These are phyloP conservation scores for Linum trigynum DNA, from an alignment of 345 rosid species.

Conservation along the genomic window DNA sequence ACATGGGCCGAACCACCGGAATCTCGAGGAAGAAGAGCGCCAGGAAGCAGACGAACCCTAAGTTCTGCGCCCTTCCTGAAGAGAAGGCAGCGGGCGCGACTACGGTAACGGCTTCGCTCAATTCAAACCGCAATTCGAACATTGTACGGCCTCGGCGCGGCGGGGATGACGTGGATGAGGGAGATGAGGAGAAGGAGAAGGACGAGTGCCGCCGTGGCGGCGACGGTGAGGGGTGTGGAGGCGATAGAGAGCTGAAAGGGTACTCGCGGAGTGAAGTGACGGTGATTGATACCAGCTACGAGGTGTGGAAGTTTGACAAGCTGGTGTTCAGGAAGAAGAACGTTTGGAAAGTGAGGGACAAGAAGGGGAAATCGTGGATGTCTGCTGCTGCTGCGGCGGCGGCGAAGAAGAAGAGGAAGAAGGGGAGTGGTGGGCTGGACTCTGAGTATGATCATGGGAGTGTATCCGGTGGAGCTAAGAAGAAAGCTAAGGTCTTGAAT, in stretches of 20 bases:
- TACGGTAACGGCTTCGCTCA: constrained; percentile 23
- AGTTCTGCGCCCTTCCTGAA: constrained; percentile 31
- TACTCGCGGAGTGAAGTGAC: constrained; percentile 92
- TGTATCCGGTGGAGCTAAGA: constrained; percentile 31
- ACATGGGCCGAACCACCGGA: constrained; percentile 29
- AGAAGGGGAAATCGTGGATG: constrained; percentile 52
- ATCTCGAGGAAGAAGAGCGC: constrained; percentile 34
- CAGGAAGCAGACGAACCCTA: constrained; percentile 84
- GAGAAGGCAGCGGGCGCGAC: constrained; percentile 23
- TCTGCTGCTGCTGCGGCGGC: constrained; percentile 2
- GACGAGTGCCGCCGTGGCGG: constrained; percentile 23
- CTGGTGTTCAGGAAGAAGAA: constrained; percentile 61
- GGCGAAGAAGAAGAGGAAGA: constrained; percentile 49
- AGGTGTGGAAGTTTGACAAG: constrained; percentile 81
- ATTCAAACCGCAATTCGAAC: constrained; percentile 23
- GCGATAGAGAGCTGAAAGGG: constrained; percentile 52
- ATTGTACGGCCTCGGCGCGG: constrained; percentile 10
- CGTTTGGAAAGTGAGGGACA: constrained; percentile 79
- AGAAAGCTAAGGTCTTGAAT: constrained; percentile 33
- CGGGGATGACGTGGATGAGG: constrained; percentile 13
- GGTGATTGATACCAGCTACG: constrained; percentile 77
- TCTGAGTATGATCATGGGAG: constrained; percentile 13
- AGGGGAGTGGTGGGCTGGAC: constrained; percentile 23
- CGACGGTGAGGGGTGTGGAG: constrained; percentile 20
- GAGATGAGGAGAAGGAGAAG: constrained; percentile 14